These are phyloP conservation scores for Mucor piriformis DNA, from an alignment of 371 early-diverging fungal genomes.

Conservation along the genomic window DNA sequence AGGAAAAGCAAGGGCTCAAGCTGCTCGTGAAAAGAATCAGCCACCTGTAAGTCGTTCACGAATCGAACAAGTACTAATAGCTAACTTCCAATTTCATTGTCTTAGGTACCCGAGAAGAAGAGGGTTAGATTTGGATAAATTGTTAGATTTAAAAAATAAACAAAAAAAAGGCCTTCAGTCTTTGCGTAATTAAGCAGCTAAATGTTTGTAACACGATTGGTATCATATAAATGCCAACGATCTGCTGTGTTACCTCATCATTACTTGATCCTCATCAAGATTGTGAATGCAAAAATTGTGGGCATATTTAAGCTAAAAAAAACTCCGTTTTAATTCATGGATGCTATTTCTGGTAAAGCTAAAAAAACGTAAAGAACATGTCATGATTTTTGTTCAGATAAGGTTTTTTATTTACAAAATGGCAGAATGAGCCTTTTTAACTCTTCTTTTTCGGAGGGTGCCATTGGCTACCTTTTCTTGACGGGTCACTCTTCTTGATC, in stretches of 20 bases:
- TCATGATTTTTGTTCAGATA: not conserved
- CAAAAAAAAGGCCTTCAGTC: not conserved
- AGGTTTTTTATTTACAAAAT: constrained; percentile 3
- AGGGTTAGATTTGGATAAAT: constrained; percentile 26
- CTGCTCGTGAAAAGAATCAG: constrained; percentile 7
- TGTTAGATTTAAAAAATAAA: not conserved
- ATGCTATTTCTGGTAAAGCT: not conserved
- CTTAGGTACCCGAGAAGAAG: constrained; percentile 17
- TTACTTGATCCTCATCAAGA: not conserved
- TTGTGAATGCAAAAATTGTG: not conserved
- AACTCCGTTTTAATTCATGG: not conserved
- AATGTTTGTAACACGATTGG: not conserved
- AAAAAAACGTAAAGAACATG: not conserved
- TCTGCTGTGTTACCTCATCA: not conserved
- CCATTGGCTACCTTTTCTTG: constrained; percentile 76
- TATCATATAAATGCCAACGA: not conserved
- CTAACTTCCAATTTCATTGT: not conserved
- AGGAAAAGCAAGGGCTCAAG: constrained; percentile 10
- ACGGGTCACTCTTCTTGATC: constrained; percentile 73
- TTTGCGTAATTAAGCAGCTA: too few species aligned
- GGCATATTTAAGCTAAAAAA: not conserved
- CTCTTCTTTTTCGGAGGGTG: constrained; percentile 60
- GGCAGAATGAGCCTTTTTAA: constrained; percentile 22
- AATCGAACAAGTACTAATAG: not conserved
- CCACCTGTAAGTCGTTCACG: constrained; percentile 1